Conservation (phyloP, 2,329 filamentous ascomycete species). For the Apiospora rasikravindrae region DNA sequence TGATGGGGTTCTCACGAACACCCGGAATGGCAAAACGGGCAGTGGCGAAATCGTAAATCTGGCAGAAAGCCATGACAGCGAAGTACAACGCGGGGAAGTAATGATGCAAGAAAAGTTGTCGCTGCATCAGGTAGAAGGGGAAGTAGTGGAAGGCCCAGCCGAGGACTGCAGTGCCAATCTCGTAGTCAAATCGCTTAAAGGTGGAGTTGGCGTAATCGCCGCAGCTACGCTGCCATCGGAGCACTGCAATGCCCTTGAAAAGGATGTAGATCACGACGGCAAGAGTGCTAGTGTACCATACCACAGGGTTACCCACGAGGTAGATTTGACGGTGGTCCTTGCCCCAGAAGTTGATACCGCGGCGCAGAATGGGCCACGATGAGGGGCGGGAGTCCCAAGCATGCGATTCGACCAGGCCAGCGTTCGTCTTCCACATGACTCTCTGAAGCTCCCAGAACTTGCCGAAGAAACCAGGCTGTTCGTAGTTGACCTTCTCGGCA, state of each 20-base stretch:
- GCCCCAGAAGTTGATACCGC: conserved; percentile 99
- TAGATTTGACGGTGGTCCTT: conserved; percentile 94
- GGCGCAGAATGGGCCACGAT: conserved; percentile 89
- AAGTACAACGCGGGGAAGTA: conserved; percentile 98
- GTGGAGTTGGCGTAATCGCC: conserved; percentile 80
- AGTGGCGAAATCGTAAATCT: conserved; percentile 85
- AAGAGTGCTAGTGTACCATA: conserved; percentile 90
- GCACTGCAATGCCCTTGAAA: conserved; percentile 86
- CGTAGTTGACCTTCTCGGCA: conserved; percentile 95
- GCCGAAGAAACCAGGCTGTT: conserved; percentile 90
- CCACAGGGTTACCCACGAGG: conserved; percentile 89
- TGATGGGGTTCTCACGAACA: conserved; percentile 69
- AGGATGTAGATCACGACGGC: conserved; percentile 77
- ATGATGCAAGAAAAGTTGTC: conserved; percentile 97
- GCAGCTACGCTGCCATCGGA: conserved; percentile 94
- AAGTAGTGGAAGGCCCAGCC: conserved; percentile 99
- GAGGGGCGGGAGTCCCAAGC: conserved; percentile 96
- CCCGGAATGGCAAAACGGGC: conserved; percentile 73
- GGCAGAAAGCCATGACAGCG: conserved; percentile 85
- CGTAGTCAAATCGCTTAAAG: conserved; percentile 98
- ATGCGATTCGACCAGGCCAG: conserved; percentile 93
- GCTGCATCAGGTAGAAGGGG: conserved; percentile 97
- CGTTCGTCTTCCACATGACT: conserved; percentile 99
- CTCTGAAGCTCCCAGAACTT: conserved; percentile 98
- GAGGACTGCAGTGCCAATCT: conserved; percentile 86